These are phyloP conservation scores for Corchorus olitorius DNA, from an alignment of 345 rosid species.

Conservation along the genomic window DNA sequence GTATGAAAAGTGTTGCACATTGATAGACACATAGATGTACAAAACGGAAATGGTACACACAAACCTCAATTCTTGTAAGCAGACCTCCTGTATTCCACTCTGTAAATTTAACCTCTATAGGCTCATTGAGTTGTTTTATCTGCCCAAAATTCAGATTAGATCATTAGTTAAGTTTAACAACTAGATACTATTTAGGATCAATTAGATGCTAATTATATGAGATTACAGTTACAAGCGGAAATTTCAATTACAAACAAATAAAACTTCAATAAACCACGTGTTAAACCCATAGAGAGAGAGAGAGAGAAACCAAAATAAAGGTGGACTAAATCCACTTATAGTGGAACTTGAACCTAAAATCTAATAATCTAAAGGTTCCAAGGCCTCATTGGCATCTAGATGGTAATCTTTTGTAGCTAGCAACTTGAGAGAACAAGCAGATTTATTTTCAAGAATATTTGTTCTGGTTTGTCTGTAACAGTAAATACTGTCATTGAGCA, in stretches of 20 bases:
- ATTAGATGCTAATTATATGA: not conserved
- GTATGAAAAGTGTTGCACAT: constrained; percentile 12
- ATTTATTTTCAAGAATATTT: not conserved
- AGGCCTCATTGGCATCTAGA: not conserved
- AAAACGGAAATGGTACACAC: constrained; percentile 9
- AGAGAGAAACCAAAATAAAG: too few species aligned
- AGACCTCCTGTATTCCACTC: constrained; percentile 96
- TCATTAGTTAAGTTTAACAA: constrained; percentile 2
- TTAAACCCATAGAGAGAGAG: too few species aligned
- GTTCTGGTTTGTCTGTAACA: not conserved
- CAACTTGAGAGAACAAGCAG: not conserved
- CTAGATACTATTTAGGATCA: not conserved
- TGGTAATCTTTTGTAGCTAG: constrained; percentile 6
- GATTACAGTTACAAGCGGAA: too few species aligned
- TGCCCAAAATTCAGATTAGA: constrained; percentile 30
- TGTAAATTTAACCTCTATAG: constrained; percentile 74
- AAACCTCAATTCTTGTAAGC: constrained; percentile 85
- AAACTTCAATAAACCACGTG: too few species aligned
- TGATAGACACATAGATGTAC: not conserved
- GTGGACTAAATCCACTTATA: too few species aligned
- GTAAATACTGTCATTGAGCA: not conserved
- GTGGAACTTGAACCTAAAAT: too few species aligned
- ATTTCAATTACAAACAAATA: too few species aligned
- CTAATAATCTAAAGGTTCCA: too few species aligned
- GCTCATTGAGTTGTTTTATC: constrained; percentile 83